These are phyloP conservation scores for Aspergillus ellipticus DNA, from an alignment of 495 filamentous ascomycete genomes.

Conservation along the genomic window DNA sequence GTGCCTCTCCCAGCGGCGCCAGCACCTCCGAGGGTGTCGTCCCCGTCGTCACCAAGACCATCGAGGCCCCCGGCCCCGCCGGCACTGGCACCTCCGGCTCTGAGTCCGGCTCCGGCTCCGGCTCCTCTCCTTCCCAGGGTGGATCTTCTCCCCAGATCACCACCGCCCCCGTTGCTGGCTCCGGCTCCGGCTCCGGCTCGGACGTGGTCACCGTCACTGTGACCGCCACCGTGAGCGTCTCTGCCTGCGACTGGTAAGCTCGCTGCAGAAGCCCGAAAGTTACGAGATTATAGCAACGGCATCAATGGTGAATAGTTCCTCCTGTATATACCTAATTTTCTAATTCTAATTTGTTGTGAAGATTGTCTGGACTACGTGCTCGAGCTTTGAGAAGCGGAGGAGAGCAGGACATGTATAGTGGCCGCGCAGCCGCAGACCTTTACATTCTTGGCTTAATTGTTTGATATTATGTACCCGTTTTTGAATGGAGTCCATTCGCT, in stretches of 20 bases:
- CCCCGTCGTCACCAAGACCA: conserved; percentile 12
- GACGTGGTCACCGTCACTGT: conserved; percentile 20
- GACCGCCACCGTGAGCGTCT: conserved; percentile 30
- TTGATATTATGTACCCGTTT: conserved; percentile 18
- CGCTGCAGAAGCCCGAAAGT: neutral
- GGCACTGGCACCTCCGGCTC: too few relatives aligned
- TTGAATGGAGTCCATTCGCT: conserved; percentile 41
- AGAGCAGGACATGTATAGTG: neutral
- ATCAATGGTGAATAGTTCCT: conserved; percentile 15
- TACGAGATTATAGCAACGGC: conserved; percentile 22
- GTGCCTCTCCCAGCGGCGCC: neutral
- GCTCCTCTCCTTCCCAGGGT: conserved; percentile 1
- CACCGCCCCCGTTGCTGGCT: conserved; percentile 6
- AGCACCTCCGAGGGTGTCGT: conserved; percentile 12
- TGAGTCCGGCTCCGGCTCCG: too few relatives aligned
- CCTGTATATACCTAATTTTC: conserved; percentile 43
- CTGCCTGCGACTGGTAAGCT: conserved; percentile 23
- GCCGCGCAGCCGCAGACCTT: neutral
- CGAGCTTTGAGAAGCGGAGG: neutral
- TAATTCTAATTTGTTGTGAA: conserved; percentile 23
- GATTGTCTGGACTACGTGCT: neutral
- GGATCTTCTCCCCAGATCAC: conserved; percentile 8
- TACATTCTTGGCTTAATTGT: conserved; percentile 11
- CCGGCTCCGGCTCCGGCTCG: conserved; percentile 4
- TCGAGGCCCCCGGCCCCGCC: conserved; percentile 15